Conservation (phyloP, 2,329 filamentous ascomycete genomes). For the Coleophoma crateriformis region DNA sequence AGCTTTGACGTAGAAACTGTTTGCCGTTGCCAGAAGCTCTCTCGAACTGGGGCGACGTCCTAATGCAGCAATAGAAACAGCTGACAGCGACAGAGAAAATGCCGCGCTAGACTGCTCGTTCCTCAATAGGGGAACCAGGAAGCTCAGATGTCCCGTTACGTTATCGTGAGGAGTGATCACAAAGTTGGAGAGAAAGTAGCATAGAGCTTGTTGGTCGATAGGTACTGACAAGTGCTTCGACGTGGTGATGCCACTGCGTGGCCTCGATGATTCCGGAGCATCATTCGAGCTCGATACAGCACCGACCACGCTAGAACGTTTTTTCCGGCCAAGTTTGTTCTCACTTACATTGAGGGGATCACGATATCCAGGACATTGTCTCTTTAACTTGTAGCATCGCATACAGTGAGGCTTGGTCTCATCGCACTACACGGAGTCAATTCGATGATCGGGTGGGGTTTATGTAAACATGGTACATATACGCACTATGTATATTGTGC, state of each 20-base stretch:
- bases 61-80: constrained; percentile 49
- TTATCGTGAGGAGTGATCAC: constrained; percentile 40
- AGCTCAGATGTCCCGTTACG: not conserved
- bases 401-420: constrained; percentile 58
- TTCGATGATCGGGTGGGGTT: not conserved
- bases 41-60: constrained; percentile 38
- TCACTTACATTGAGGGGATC: constrained; percentile 54
- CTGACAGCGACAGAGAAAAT: constrained; percentile 41
- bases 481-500: not conserved
- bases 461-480: not conserved
- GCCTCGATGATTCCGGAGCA: not conserved
- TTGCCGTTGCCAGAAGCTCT: constrained; percentile 29
- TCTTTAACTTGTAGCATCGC: constrained; percentile 55
- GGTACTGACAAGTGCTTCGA: constrained; percentile 35
- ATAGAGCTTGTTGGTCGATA: constrained; percentile 45
- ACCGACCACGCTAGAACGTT: constrained; percentile 48
- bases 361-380: constrained; percentile 58
- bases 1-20: constrained; percentile 46
- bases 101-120: not conserved
- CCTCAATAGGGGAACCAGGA: not conserved
- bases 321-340: constrained; percentile 62
- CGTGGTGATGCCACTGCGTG: constrained; percentile 10
- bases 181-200: constrained; percentile 55
- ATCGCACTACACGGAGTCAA: constrained; percentile 46
- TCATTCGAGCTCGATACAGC: constrained; percentile 37